phyloP scores from a whole-genome alignment of 345 rosid genomes.

The Noccaea caerulescens region DNA sequence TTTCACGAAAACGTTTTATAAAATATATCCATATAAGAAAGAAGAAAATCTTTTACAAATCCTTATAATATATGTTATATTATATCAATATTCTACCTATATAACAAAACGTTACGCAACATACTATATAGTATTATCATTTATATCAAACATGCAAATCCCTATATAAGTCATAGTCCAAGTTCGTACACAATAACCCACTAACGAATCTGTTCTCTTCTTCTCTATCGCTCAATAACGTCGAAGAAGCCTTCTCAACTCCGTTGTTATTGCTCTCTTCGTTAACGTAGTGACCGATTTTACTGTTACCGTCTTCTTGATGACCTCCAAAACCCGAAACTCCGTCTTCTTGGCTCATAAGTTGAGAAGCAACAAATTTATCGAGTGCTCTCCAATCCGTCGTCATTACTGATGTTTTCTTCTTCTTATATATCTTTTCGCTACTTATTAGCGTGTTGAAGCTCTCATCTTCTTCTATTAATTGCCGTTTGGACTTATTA shows the following conservation, averaged over 20 bases:
- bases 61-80: slow-evolving; percentile 38
- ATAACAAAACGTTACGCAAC: slow-evolving; percentile 33
- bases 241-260: slow-evolving; percentile 41
- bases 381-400: slow-evolving; percentile 92
- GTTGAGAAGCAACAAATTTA: slow-evolving; percentile 93
- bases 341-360: slow-evolving; percentile 70
- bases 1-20: background rate
- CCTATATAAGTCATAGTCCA: slow-evolving; percentile 56
- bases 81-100: slow-evolving; percentile 29
- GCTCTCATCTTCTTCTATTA: slow-evolving; percentile 41
- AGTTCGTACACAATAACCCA: slow-evolving; percentile 56
- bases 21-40: background rate
- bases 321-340: slow-evolving; percentile 43
- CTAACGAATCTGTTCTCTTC: slow-evolving; percentile 52
- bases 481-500: slow-evolving; percentile 28
- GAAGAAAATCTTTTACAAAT: slow-evolving; percentile 12
- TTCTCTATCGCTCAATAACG: slow-evolving; percentile 56
- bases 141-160: slow-evolving; percentile 68
- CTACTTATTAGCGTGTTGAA: slow-evolving; percentile 26
- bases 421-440: slow-evolving; percentile 36
- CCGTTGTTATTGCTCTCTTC: slow-evolving; percentile 27
- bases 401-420: slow-evolving; percentile 41
- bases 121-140: slow-evolving; percentile 14
- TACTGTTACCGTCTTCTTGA: slow-evolving; percentile 10
- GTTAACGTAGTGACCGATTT: slow-evolving; percentile 14